A percentile compares a stretch with the other conserved stretches of the same genome.
These are phyloP conservation scores for Mycena galopus DNA, from an alignment of 768 basidiomycete genomes.

Conservation along the genomic window DNA sequence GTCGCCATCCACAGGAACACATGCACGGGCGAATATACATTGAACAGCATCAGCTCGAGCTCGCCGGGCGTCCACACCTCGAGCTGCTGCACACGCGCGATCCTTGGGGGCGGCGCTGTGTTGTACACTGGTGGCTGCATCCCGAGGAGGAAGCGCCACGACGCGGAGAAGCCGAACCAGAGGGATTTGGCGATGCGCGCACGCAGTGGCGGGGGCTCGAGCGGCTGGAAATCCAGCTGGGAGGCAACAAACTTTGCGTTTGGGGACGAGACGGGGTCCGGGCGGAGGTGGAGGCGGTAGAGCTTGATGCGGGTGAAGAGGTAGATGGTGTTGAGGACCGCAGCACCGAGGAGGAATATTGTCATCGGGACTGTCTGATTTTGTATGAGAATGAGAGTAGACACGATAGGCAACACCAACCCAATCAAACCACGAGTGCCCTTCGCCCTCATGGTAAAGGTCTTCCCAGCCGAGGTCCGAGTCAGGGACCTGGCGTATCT, in stretches of 20 bases:
- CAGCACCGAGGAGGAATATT: conserved; percentile 63
- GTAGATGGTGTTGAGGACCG: conserved; percentile 72
- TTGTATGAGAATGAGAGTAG: neutral
- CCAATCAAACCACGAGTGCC: conserved; percentile 85
- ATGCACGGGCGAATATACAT: conserved; percentile 85
- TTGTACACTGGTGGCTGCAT: conserved; percentile 60
- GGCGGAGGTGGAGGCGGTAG: conserved; percentile 75
- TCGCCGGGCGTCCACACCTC: conserved; percentile 85
- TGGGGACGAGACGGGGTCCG: conserved; percentile 77
- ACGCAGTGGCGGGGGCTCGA: conserved; percentile 58
- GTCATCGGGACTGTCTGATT: conserved; percentile 75
- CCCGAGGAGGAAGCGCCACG: conserved; percentile 78
- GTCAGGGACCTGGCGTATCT: conserved; percentile 68
- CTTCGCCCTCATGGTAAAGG: conserved; percentile 76
- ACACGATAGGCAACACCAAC: conserved; percentile 52
- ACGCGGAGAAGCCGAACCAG: conserved; percentile 68
- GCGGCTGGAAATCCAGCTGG: conserved; percentile 60
- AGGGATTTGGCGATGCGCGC: conserved; percentile 57
- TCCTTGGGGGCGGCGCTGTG: conserved; percentile 55
- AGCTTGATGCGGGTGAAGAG: conserved; percentile 77
- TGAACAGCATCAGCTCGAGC: conserved; percentile 76
- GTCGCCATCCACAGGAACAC: conserved; percentile 80
- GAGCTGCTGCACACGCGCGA: conserved; percentile 76
- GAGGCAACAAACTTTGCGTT: conserved; percentile 77
- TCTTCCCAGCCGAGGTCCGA: conserved; percentile 86